phyloP scores from a whole-genome alignment of 768 basidiomycete genomes.

The Lentinula boryana region DNA sequence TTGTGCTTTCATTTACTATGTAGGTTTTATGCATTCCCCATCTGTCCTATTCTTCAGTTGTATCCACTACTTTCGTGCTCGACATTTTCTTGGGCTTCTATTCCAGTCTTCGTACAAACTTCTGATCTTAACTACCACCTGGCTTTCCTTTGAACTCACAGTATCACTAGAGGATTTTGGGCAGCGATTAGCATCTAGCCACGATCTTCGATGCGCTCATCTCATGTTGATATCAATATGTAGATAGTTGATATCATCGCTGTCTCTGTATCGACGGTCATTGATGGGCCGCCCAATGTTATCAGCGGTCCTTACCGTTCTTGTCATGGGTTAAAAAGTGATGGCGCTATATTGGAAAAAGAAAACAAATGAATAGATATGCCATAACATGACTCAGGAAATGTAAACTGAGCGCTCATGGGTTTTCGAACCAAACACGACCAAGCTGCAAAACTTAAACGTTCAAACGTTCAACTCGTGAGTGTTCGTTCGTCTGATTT shows the following conservation, averaged over 20 bases:
- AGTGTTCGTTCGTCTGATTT: not conserved
- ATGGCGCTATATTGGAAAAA: too few relatives aligned
- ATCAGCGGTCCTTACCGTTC: too few relatives aligned
- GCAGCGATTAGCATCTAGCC: not conserved
- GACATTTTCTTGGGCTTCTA: conserved; percentile 4
- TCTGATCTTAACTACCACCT: conserved; percentile 9
- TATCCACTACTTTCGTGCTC: conserved; percentile 3
- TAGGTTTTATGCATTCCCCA: conserved; percentile 4
- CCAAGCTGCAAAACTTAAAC: not conserved
- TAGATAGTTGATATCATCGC: not conserved
- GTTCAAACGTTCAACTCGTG: not conserved
- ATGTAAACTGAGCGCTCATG: too few relatives aligned
- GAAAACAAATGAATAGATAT: too few relatives aligned
- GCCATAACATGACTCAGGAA: too few relatives aligned
- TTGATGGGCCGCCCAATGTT: too few relatives aligned
- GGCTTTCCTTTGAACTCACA: not conserved
- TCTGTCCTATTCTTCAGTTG: not conserved
- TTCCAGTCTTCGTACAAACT: conserved; percentile 9
- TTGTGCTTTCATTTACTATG: conserved; percentile 1
- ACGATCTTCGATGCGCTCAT: not conserved
- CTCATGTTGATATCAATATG: not conserved
- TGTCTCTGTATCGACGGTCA: too few relatives aligned
- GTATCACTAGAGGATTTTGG: conserved; percentile 1
- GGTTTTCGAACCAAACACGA: not conserved
- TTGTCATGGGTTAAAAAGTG: too few relatives aligned